A percentile compares a stretch with the other conserved stretches of the same genome.
These are phyloP conservation scores for Manihot esculenta DNA, from an alignment of 441 rosid genomes.

Conservation along the genomic window DNA sequence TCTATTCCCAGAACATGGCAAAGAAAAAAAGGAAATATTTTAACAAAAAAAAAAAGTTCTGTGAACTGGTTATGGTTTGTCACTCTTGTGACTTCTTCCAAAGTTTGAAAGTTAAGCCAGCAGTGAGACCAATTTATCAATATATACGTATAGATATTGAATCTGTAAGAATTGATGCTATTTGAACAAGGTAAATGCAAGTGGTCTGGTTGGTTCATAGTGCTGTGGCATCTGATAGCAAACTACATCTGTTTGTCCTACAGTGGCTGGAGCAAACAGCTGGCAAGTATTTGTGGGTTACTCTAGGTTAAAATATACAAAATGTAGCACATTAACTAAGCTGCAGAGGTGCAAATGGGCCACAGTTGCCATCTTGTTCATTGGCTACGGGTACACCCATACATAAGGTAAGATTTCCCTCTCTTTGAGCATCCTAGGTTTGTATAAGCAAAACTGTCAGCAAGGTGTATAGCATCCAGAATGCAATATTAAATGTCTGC, in stretches of 20 bases:
- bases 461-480: slow-evolving; percentile 1
- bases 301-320: background rate
- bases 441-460: background rate
- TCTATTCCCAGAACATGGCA: slow-evolving; percentile 42
- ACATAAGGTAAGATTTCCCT: background rate
- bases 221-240: slow-evolving; percentile 1
- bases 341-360: background rate
- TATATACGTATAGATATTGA: background rate
- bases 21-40: slow-evolving; percentile 10
- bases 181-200: slow-evolving; percentile 6
- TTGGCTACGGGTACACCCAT: background rate
- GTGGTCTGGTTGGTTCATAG: slow-evolving; percentile 2
- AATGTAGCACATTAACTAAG: background rate
- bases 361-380: background rate
- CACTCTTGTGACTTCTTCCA: background rate
- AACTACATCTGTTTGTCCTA: background rate
- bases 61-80: background rate
- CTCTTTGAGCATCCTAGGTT: background rate
- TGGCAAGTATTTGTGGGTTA: background rate
- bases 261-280: slow-evolving; percentile 6
- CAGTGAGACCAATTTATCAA: background rate
- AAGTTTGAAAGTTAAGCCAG: background rate
- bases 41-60: background rate
- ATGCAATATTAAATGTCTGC: background rate
- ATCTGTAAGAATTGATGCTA: slow-evolving; percentile 1